phyloP scores from a whole-genome alignment of 345 rosid species.

The Eucalyptus melliodora region DNA sequence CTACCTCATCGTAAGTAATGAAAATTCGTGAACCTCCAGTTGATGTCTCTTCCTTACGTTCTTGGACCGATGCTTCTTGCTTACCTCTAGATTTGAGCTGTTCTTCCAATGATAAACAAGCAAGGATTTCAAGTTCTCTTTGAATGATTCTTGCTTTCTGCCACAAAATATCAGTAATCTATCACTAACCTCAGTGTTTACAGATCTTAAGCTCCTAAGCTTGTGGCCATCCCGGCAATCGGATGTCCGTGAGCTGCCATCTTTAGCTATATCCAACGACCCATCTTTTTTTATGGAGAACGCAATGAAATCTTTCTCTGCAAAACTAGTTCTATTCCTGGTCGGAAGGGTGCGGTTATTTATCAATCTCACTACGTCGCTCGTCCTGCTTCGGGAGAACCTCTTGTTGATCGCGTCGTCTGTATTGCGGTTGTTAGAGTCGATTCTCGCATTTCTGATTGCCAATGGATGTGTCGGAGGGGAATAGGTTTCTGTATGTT shows the following conservation, averaged over 20 bases:
- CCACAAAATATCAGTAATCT: not conserved
- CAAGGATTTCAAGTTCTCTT: not conserved
- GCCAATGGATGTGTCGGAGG: not conserved
- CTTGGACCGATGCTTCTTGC: constrained; percentile 2
- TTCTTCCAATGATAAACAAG: not conserved
- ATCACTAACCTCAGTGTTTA: not conserved
- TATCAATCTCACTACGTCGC: not conserved
- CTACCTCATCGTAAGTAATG: not conserved
- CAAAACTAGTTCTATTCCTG: not conserved
- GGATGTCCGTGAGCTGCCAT: not conserved
- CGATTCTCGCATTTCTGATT: not conserved
- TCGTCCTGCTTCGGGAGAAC: not conserved
- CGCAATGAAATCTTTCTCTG: constrained; percentile 50
- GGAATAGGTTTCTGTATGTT: not conserved
- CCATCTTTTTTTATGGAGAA: constrained; percentile 64
- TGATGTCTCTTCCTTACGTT: not conserved
- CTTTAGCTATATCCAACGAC: constrained; percentile 40
- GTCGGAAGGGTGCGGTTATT: not conserved
- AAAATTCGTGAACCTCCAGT: not conserved
- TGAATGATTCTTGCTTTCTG: not conserved
- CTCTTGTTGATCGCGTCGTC: not conserved
- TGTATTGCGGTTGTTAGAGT: not conserved
- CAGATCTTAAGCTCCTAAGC: not conserved
- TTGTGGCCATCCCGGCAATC: not conserved
- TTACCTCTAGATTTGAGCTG: not conserved